These are phyloP conservation scores for Candida boleticola DNA, from an alignment of 805 yeast genomes.

Conservation along the genomic window DNA sequence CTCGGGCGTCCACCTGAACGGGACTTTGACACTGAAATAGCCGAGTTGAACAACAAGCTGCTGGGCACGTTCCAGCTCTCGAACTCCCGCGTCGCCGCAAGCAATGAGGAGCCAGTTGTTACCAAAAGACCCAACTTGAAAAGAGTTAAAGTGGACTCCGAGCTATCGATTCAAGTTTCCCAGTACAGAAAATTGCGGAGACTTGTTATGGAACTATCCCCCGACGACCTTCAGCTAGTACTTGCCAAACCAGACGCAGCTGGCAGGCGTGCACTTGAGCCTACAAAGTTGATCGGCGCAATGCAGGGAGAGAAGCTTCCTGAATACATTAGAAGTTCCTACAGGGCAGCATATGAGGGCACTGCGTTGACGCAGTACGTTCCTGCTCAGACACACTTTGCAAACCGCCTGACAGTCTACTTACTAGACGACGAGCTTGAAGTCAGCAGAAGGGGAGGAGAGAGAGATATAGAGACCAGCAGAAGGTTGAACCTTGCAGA, in stretches of 20 bases:
- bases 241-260: neutral
- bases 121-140: too few species aligned
- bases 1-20: too few species aligned
- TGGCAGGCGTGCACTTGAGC: too few species aligned
- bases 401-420: neutral
- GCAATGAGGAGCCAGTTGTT: too few species aligned
- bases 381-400: neutral
- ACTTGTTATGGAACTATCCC: too few species aligned
- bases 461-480: neutral
- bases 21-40: neutral
- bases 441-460: neutral
- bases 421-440: neutral
- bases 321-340: neutral
- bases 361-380: neutral
- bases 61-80: neutral
- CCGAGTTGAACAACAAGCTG: neutral
- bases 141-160: too few species aligned
- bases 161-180: too few species aligned
- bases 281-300: neutral
- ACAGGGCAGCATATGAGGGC: neutral
- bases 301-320: neutral
- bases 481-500: neutral
- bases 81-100: too few species aligned
- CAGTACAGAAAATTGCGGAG: too few species aligned
- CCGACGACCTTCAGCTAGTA: too few species aligned